phyloP scores from a whole-genome alignment of 306 rosid species.

The Albizia julibrissin region DNA sequence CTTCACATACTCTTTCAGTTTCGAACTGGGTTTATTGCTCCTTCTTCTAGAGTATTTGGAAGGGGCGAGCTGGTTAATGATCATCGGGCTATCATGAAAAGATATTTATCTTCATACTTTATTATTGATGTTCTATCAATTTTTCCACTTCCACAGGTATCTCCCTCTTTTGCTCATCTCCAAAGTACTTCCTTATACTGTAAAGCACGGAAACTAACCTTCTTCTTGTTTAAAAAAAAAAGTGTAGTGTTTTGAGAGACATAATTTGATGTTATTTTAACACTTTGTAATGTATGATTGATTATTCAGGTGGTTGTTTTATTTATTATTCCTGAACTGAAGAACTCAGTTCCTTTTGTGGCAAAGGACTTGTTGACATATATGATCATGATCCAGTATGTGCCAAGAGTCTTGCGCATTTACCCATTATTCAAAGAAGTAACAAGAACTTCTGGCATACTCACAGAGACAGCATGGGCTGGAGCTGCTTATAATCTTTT shows the following conservation, averaged over 20 bases:
- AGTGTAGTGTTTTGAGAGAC: not conserved
- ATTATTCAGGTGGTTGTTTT: conserved; percentile 55
- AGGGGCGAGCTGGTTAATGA: conserved; percentile 72
- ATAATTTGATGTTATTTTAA: conserved; percentile 20
- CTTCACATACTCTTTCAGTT: conserved; percentile 76
- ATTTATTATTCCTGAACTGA: conserved; percentile 25
- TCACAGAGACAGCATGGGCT: conserved; percentile 90
- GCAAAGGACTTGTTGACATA: conserved; percentile 55
- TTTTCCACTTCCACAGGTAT: conserved; percentile 93
- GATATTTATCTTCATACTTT: conserved; percentile 70
- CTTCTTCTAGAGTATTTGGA: conserved; percentile 88
- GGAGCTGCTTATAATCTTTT: conserved; percentile 87
- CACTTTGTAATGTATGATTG: conserved; percentile 13
- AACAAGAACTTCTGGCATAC: conserved; percentile 71
- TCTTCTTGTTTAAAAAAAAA: not conserved
- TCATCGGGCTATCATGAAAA: conserved; percentile 56
- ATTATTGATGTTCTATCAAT: conserved; percentile 76
- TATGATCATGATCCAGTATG: conserved; percentile 53
- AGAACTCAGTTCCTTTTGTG: conserved; percentile 29
- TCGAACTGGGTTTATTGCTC: conserved; percentile 81
- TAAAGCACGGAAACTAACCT: not conserved
- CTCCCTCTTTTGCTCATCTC: not conserved
- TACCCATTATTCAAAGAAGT: conserved; percentile 69
- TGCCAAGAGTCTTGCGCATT: conserved; percentile 69
- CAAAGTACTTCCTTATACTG: not conserved